A percentile compares a stretch with the other conserved stretches of the same genome.
These are phyloP conservation scores for Boletus insuetus DNA, from an alignment of 768 basidiomycete species.

Conservation along the genomic window DNA sequence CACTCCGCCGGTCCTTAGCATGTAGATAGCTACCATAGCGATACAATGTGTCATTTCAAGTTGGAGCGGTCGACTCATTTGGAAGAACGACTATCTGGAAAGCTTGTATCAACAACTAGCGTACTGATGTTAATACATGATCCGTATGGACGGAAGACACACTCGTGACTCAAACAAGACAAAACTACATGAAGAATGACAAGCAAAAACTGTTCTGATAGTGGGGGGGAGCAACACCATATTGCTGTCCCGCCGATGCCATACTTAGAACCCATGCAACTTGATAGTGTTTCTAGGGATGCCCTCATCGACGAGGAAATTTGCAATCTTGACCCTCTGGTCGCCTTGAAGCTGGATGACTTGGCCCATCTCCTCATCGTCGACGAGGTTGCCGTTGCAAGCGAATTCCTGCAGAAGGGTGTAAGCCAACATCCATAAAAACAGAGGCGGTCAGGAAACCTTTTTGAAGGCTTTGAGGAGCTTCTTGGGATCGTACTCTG, in stretches of 20 bases:
- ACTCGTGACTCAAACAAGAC: constrained; percentile 16
- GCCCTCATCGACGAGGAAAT: constrained; percentile 83
- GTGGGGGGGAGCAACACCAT: not conserved
- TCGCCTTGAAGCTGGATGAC: constrained; percentile 99
- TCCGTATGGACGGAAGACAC: constrained; percentile 14
- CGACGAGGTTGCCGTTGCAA: constrained; percentile 96
- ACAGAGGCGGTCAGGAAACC: constrained; percentile 39
- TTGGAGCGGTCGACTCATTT: constrained; percentile 3
- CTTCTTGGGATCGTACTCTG: constrained; percentile 97
- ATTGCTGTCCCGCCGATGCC: constrained; percentile 1
- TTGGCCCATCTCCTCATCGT: constrained; percentile 93
- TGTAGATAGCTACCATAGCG: not conserved
- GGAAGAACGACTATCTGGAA: constrained; percentile 22
- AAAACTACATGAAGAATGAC: constrained; percentile 18
- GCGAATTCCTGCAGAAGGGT: constrained; percentile 75
- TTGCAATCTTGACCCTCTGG: constrained; percentile 87
- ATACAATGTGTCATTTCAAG: not conserved
- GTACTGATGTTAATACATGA: constrained; percentile 27
- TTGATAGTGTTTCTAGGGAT: constrained; percentile 77
- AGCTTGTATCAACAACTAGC: constrained; percentile 25
- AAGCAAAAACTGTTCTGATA: constrained; percentile 12
- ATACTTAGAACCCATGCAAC: constrained; percentile 78
- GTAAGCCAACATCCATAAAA: constrained; percentile 7
- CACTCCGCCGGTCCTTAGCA: not conserved
- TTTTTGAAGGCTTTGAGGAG: constrained; percentile 99